Percentiles rank a stretch among this genome's conserved stretches.
Evolutionary conservation across 2,329 filamentous ascomycete genomes (phyloP).

Genomic region (Byssothecium circinans): DNA sequence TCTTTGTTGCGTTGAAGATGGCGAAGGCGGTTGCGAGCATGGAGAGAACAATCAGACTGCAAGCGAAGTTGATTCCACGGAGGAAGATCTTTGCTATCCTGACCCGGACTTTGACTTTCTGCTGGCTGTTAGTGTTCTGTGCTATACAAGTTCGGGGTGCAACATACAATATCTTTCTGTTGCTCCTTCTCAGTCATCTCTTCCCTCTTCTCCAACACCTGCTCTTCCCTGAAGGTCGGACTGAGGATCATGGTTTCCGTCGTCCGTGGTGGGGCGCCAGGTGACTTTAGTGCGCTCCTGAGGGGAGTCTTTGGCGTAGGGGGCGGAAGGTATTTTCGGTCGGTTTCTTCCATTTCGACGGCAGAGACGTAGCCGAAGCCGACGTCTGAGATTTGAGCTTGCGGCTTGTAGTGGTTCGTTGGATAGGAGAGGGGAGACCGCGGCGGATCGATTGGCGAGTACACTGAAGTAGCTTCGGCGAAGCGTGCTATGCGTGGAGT

Average conservation of each 20-base stretch:
- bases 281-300: slow-evolving; percentile 87
- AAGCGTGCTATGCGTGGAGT: slow-evolving; percentile 75
- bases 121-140: slow-evolving; percentile 41
- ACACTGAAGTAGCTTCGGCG: slow-evolving; percentile 75
- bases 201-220: slow-evolving; percentile 83
- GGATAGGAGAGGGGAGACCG: slow-evolving; percentile 54
- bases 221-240: slow-evolving; percentile 88
- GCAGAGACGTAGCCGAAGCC: slow-evolving; percentile 84
- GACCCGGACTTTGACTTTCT: slow-evolving; percentile 93
- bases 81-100: slow-evolving; percentile 92
- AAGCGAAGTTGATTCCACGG: slow-evolving; percentile 95
- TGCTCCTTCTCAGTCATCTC: slow-evolving; percentile 81
- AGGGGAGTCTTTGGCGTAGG: slow-evolving; percentile 74
- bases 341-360: slow-evolving; percentile 58
- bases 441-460: slow-evolving; percentile 70
- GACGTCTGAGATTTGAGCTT: slow-evolving; percentile 78
- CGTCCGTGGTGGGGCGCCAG: slow-evolving; percentile 72
- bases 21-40: slow-evolving; percentile 86
- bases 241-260: slow-evolving; percentile 77
- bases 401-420: slow-evolving; percentile 58
- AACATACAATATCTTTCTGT: slow-evolving; percentile 79
- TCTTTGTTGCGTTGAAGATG: slow-evolving; percentile 87
- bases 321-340: slow-evolving; percentile 52
- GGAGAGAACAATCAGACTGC: slow-evolving; percentile 88
- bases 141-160: neutral